Conservation (phyloP, 768 basidiomycete species). For the Trametes punicea region DNA sequence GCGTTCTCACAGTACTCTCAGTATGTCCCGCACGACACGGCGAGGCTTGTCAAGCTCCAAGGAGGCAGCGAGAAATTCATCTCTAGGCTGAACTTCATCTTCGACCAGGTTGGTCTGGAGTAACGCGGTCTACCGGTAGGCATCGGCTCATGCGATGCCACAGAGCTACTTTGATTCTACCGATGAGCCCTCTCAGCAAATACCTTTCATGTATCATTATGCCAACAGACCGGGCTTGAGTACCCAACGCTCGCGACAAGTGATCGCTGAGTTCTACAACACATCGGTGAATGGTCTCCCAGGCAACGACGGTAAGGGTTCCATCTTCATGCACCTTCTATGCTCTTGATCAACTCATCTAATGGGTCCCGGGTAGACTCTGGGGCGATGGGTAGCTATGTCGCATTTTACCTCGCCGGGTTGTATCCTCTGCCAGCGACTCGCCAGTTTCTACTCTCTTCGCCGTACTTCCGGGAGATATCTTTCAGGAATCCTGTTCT, state of each 20-base stretch:
- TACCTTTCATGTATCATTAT: slow-evolving; percentile 71
- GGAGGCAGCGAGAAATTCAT: slow-evolving; percentile 56
- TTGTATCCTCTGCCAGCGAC: slow-evolving; percentile 65
- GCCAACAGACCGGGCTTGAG: slow-evolving; percentile 57
- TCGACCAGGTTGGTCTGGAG: slow-evolving; percentile 42
- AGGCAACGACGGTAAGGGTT: slow-evolving; percentile 54
- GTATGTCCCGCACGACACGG: slow-evolving; percentile 65
- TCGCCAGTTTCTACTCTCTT: slow-evolving; percentile 52
- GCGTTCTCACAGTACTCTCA: slow-evolving; percentile 25
- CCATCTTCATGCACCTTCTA: background rate
- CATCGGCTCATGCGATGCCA: slow-evolving; percentile 20
- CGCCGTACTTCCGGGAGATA: slow-evolving; percentile 56
- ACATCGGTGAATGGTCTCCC: slow-evolving; percentile 55
- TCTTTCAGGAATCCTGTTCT: slow-evolving; percentile 58
- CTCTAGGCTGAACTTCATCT: slow-evolving; percentile 53
- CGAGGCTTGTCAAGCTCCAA: slow-evolving; percentile 56
- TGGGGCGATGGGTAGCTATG: slow-evolving; percentile 66
- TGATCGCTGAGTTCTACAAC: slow-evolving; percentile 55
- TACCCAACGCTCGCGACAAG: slow-evolving; percentile 51
- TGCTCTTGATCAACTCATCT: background rate
- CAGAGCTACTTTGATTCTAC: slow-evolving; percentile 57
- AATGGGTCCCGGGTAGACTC: slow-evolving; percentile 3
- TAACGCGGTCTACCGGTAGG: background rate
- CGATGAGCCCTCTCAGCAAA: slow-evolving; percentile 64
- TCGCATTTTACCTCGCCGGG: slow-evolving; percentile 54